These are phyloP conservation scores for Amanita muscaria DNA, from an alignment of 768 basidiomycete species.

Conservation along the genomic window DNA sequence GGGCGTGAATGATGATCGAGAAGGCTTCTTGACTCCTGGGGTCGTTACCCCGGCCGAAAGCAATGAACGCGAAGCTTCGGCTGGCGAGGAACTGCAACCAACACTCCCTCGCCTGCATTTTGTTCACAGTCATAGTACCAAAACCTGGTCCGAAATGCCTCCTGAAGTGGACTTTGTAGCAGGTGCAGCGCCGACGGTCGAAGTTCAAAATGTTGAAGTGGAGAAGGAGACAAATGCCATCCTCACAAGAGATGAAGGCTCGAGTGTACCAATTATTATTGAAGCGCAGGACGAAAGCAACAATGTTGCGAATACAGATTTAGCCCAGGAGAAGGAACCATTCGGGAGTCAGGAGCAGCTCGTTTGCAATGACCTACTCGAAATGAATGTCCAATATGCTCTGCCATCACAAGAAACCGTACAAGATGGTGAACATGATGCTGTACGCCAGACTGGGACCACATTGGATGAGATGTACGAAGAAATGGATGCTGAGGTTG, in stretches of 20 bases:
- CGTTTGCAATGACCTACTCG: neutral
- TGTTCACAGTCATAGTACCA: neutral
- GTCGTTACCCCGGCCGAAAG: conserved; percentile 16
- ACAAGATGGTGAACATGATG: neutral
- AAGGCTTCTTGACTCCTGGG: conserved; percentile 20
- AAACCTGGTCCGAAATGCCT: neutral
- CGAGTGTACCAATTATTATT: no score
- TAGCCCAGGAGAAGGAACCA: neutral
- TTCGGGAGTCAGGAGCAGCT: neutral
- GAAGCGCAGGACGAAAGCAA: neutral
- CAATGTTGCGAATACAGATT: neutral
- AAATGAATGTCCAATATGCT: neutral
- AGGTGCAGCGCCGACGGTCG: neutral
- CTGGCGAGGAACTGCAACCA: conserved; percentile 3
- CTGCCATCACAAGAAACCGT: neutral
- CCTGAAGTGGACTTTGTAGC: neutral
- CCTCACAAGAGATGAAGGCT: neutral
- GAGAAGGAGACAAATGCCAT: neutral
- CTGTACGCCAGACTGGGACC: neutral
- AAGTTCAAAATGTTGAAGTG: neutral
- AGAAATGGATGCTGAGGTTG: conserved; percentile 11
- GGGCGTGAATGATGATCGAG: conserved; percentile 11
- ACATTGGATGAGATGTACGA: conserved; percentile 8
- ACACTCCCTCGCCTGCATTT: conserved; percentile 1
- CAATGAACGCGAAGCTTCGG: conserved; percentile 10